Evolutionary conservation across 495 filamentous ascomycete species (phyloP).

Genomic region (Amphirosellinia nigrospora): DNA sequence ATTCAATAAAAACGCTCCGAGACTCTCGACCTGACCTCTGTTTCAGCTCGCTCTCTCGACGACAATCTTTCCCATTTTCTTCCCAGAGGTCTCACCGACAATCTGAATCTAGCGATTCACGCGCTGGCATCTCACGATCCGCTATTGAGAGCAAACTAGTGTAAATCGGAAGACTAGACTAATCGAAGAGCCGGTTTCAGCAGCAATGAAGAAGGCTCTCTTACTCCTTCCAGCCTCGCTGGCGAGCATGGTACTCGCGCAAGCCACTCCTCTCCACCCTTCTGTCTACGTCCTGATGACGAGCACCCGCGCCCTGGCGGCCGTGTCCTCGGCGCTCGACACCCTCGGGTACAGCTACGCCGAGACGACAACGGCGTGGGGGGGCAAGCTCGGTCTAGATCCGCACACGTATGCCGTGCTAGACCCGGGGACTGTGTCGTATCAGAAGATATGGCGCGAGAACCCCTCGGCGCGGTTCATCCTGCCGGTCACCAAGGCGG

Average conservation of each 20-base stretch:
- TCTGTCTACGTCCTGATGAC: slow-evolving; percentile 36
- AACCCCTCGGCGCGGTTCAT: slow-evolving; percentile 37
- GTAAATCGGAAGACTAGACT: neutral
- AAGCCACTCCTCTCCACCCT: slow-evolving; percentile 8
- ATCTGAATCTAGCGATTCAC: neutral
- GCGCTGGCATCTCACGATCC: neutral
- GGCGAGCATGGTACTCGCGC: slow-evolving; percentile 17
- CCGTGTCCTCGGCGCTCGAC: slow-evolving; percentile 33
- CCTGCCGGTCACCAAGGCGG: slow-evolving; percentile 13
- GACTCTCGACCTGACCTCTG: slow-evolving; percentile 8
- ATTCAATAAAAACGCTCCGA: slow-evolving; percentile 5
- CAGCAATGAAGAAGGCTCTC: slow-evolving; percentile 16
- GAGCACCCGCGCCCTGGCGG: slow-evolving; percentile 26
- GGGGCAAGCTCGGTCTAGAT: neutral
- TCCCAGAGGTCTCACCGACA: neutral
- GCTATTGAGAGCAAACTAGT: neutral
- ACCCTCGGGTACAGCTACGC: slow-evolving; percentile 35
- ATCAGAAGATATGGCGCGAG: slow-evolving; percentile 27
- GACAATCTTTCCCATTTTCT: slow-evolving; percentile 18
- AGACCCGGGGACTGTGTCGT: slow-evolving; percentile 22
- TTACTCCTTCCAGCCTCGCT: slow-evolving; percentile 15
- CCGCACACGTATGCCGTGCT: slow-evolving; percentile 33
- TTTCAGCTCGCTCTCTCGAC: slow-evolving; percentile 21
- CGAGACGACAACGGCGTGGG: too few species aligned
- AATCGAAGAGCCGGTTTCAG: neutral